Conservation (phyloP, 192 early-diverging fungal species). For the Mortierella antarctica region DNA sequence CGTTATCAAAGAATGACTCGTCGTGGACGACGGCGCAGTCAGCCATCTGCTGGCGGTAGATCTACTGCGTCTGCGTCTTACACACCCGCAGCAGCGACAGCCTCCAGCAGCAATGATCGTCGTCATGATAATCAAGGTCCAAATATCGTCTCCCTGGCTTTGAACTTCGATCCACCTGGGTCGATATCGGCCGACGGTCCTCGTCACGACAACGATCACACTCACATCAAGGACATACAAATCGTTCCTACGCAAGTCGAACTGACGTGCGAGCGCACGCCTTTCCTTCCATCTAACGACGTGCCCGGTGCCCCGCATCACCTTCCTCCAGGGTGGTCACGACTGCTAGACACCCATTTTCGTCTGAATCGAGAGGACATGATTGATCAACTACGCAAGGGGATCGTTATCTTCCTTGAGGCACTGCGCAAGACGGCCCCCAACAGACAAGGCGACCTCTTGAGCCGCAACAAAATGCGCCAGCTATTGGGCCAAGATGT, state of each 20-base stretch:
- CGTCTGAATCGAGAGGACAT: slow-evolving; percentile 62
- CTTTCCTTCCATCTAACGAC: slow-evolving; percentile 56
- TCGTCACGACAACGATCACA: slow-evolving; percentile 58
- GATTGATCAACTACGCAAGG: slow-evolving; percentile 39
- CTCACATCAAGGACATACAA: slow-evolving; percentile 41
- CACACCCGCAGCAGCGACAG: too few relatives aligned
- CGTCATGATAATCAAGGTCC: too few relatives aligned
- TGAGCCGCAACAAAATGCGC: neutral
- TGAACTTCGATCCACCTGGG: too few relatives aligned
- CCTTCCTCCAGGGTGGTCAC: slow-evolving; percentile 36
- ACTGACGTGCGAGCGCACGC: slow-evolving; percentile 27
- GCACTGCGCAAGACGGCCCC: neutral
- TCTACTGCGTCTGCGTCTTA: too few relatives aligned
- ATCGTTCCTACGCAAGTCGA: slow-evolving; percentile 60
- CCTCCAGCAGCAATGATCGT: too few relatives aligned
- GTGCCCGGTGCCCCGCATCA: slow-evolving; percentile 33
- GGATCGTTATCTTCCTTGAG: slow-evolving; percentile 46
- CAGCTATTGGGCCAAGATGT: slow-evolving; percentile 5
- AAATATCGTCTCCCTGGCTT: too few relatives aligned
- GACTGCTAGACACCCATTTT: slow-evolving; percentile 61
- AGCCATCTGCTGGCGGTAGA: too few relatives aligned
- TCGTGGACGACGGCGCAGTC: too few relatives aligned
- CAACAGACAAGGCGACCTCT: neutral
- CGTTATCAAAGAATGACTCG: too few relatives aligned
- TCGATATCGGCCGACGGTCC: neutral